A percentile compares a stretch with the other conserved stretches of the same genome.
Conservation (phyloP, 1,139 yeast genomes). For the Taphrina flavorubra region DNA sequence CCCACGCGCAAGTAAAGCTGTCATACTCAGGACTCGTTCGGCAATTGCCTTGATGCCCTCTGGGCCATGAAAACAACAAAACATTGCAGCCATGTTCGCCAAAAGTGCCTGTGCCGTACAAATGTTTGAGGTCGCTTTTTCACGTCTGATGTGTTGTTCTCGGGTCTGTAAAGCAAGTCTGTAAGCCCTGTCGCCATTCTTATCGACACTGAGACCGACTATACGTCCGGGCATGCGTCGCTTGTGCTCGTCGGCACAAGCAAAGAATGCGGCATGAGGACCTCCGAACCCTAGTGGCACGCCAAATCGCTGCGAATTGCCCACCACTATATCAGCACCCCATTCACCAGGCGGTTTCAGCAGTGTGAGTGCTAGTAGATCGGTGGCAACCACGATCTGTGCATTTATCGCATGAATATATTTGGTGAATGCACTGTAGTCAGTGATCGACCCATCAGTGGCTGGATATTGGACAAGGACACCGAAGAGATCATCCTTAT, state of each 20-base stretch:
- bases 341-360: conserved; percentile 81
- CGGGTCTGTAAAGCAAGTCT: conserved; percentile 95
- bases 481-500: conserved; percentile 65
- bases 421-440: conserved; percentile 64
- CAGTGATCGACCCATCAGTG: conserved; percentile 74
- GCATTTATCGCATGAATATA: conserved; percentile 74
- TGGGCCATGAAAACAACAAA: conserved; percentile 96
- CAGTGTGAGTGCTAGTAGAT: conserved; percentile 82
- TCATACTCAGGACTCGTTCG: conserved; percentile 72
- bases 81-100: conserved; percentile 94
- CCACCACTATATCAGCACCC: conserved; percentile 92
- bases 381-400: conserved; percentile 83
- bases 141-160: conserved; percentile 96
- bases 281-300: conserved; percentile 99
- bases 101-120: conserved; percentile 97
- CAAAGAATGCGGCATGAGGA: conserved; percentile 97
- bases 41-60: conserved; percentile 85
- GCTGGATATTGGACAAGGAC: conserved; percentile 89
- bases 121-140: conserved; percentile 95
- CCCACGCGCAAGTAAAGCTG: conserved; percentile 68
- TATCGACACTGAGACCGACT: conserved; percentile 89
- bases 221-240: conserved; percentile 97
- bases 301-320: conserved; percentile 94
- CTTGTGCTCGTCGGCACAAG: conserved; percentile 76
- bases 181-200: conserved; percentile 84